Percentiles rank a stretch among this genome's conserved stretches.
Evolutionary conservation across 208 protist genomes (phyloP).

Genomic region (Trypanosoma lewisi): DNA sequence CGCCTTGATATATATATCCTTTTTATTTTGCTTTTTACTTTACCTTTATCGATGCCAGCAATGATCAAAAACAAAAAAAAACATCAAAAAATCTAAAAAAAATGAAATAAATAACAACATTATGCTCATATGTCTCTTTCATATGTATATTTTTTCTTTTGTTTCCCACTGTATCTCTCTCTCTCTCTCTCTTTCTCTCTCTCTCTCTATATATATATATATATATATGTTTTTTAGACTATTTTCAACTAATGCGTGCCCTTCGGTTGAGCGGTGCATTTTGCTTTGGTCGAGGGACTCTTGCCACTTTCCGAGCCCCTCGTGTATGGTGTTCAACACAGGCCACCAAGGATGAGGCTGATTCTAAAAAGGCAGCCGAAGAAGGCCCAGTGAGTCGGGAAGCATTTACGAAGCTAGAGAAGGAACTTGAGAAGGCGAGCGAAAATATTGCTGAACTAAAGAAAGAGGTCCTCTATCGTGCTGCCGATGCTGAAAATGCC

Average conservation of each 20-base stretch:
- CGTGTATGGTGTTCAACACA: conserved; percentile 42
- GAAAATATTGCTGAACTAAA: conserved; percentile 64
- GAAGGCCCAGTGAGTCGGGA: conserved; percentile 22
- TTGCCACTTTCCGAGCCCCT: conserved; percentile 24
- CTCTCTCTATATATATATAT: conserved; percentile 11
- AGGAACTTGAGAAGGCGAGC: conserved; percentile 63
- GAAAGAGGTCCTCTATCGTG: conserved; percentile 84
- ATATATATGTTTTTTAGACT: conserved; percentile 14
- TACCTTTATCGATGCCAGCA: not conserved
- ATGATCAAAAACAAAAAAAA: not conserved
- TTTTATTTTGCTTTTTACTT: conserved; percentile 4
- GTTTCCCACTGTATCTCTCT: too few relatives aligned
- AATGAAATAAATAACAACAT: not conserved
- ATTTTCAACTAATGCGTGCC: conserved; percentile 19
- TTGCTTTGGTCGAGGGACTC: not conserved
- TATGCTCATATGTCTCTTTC: conserved; percentile 6
- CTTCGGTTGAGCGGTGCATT: conserved; percentile 13
- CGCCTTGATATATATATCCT: conserved; percentile 32
- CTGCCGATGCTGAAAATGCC: conserved; percentile 89
- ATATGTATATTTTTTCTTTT: too few relatives aligned
- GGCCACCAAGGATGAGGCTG: conserved; percentile 25
- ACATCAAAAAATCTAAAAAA: too few relatives aligned
- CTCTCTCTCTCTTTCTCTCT: not conserved
- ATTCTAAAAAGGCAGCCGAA: conserved; percentile 22
- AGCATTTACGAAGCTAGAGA: conserved; percentile 46